Evolutionary conservation across 257 asterid genomes (phyloP).

Genomic region (Plantago major): DNA sequence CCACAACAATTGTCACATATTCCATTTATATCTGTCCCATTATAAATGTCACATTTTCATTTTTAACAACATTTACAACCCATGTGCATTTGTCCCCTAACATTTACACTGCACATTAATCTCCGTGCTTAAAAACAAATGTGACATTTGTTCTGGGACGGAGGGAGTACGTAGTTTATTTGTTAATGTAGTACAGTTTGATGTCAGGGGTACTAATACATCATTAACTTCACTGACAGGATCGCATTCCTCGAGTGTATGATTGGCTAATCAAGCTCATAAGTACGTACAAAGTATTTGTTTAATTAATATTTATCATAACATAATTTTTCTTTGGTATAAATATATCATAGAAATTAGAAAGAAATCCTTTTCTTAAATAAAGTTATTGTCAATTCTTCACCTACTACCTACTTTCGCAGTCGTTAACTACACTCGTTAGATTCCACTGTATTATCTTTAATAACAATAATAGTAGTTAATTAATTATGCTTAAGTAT

Average conservation of each 20-base stretch:
- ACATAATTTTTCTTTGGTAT: constrained; percentile 2
- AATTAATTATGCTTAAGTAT: constrained; percentile 11
- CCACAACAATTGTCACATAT: no score
- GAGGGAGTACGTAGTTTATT: no score
- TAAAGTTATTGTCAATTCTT: constrained; percentile 1
- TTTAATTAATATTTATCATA: not conserved
- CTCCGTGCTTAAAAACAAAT: no score
- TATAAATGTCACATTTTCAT: no score
- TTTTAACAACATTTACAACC: no score
- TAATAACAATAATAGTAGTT: constrained; percentile 22
- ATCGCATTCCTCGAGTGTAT: constrained; percentile 31
- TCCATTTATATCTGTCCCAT: no score
- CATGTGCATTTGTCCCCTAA: no score
- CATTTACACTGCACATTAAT: no score
- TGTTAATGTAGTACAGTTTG: not conserved
- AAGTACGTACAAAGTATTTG: not conserved
- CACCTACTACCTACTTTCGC: constrained; percentile 6
- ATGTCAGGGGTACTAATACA: constrained; percentile 7
- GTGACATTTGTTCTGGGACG: no score
- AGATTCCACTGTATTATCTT: constrained; percentile 23
- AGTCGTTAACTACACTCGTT: constrained; percentile 15
- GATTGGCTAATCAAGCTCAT: constrained; percentile 34
- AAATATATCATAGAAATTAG: not conserved
- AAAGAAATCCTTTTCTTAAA: no score
- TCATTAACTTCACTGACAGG: constrained; percentile 35